Percentiles rank a stretch among this genome's conserved stretches.
phyloP scores from a whole-genome alignment of 179 eudicot species.

The Carnegiea gigantea region DNA sequence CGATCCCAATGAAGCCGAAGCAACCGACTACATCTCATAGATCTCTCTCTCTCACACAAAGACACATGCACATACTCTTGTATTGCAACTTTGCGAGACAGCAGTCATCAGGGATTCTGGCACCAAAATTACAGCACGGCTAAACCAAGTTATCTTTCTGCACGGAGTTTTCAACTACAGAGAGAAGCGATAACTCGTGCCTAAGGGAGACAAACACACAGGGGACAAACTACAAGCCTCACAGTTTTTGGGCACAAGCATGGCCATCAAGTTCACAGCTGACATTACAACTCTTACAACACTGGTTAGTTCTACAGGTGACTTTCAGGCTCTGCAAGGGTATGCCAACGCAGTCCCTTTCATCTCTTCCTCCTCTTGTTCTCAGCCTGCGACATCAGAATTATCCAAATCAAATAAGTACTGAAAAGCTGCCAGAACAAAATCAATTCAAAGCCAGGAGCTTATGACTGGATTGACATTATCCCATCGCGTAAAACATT shows the following conservation, averaged over 20 bases:
- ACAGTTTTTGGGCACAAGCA: constrained; percentile 27
- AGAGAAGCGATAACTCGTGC: constrained; percentile 22
- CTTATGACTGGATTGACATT: background rate
- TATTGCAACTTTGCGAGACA: background rate
- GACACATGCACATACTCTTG: too few relatives aligned
- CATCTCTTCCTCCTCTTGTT: constrained; percentile 41
- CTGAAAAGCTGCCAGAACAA: background rate
- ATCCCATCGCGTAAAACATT: background rate
- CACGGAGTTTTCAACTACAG: constrained; percentile 34
- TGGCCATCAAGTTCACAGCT: constrained; percentile 26
- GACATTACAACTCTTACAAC: constrained; percentile 37
- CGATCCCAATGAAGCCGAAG: too few relatives aligned
- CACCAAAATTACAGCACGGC: constrained; percentile 4
- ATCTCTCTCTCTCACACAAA: too few relatives aligned
- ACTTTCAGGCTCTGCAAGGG: constrained; percentile 22
- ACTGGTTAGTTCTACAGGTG: constrained; percentile 30
- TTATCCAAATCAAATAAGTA: background rate
- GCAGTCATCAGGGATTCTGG: constrained; percentile 15
- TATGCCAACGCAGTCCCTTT: constrained; percentile 16
- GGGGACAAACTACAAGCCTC: constrained; percentile 29
- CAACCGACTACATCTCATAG: too few relatives aligned
- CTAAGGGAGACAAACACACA: constrained; percentile 29
- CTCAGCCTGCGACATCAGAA: constrained; percentile 20
- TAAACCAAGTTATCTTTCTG: constrained; percentile 32
- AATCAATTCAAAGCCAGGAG: background rate